Base-by-base conservation (phyloP, 768 basidiomycete genomes). In the Auricularia cornea region DNA sequence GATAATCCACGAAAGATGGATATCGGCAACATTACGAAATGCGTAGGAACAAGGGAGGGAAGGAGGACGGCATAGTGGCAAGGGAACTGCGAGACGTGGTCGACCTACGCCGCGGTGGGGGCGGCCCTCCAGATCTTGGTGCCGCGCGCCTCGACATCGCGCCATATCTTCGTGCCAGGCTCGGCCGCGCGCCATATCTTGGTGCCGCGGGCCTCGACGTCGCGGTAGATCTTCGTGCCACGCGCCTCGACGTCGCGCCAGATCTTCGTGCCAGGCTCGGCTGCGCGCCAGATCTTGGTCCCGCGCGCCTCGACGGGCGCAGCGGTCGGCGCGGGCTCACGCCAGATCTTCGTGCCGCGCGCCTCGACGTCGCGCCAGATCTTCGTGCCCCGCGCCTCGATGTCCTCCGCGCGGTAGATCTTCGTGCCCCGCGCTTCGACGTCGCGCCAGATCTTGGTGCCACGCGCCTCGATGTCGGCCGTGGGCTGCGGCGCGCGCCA, bases 361-460 rank as follows among this genome's bases (percentile, higher is more conserved):
- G 35, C 35, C 35, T 38, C 35, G 16, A 38, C 35, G 35, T 38
- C 35, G 35, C 35, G 35, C 2, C 2, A 38, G 35, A 38, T 38
- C 35, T 38, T 38, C 1, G 35, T 38, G 16, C 35, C 35, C 10
- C 35, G 35, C 35, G 63, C 59, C 12, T 51, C 51, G 51, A 44
- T 60, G 59, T 64, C 54, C n/a, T n/a, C n/a, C n/a, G n/a, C n/a
- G 18, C 59, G 63, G 35, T 60, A 33, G 20, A 52, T 16, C 59
- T 60, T 52, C 23, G 59, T 40, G 12, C 44, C 63, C 6, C 59
- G 29, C 3, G 63, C 63, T 11, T 60, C 59, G 44, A 64, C 48
- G 59, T 8, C 35, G 35, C 35, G 35, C 35, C 35, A 38, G n/a
- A n/a, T n/a, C n/a, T n/a, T n/a, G n/a, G n/a, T n/a, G 10, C 35